Evolutionary conservation across 345 rosid species (phyloP).

Genomic region (Heritiera littoralis): DNA sequence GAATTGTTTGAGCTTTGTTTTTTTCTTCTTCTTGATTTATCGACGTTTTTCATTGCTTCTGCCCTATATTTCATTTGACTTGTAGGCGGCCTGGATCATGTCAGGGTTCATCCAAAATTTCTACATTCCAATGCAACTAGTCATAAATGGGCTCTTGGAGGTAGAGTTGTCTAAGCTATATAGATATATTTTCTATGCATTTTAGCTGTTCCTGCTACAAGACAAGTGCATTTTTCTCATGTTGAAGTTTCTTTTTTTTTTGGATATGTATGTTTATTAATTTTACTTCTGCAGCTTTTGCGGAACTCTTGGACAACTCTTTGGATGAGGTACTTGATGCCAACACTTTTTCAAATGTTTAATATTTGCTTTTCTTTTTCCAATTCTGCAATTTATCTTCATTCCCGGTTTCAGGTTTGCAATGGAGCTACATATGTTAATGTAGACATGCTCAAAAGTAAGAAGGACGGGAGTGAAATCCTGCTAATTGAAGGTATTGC

Average conservation of each 20-base stretch:
- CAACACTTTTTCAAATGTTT: not conserved
- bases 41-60: not conserved
- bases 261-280: not conserved
- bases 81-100: conserved; percentile 83
- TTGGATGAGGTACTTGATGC: conserved; percentile 71
- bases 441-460: conserved; percentile 66
- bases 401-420: conserved; percentile 47
- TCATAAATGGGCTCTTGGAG: conserved; percentile 99
- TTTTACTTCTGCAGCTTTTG: conserved; percentile 63
- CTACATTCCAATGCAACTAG: conserved; percentile 98
- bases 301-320: conserved; percentile 87
- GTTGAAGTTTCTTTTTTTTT: conserved; percentile 9
- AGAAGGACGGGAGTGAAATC: conserved; percentile 68
- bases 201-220: not conserved
- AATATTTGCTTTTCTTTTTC: conserved; percentile 6
- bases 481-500: conserved; percentile 72
- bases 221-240: not conserved
- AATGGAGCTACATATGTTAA: conserved; percentile 81
- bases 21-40: not conserved
- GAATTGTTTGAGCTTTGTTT: not conserved
- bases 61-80: not conserved
- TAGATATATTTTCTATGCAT: conserved; percentile 15
- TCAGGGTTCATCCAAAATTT: conserved; percentile 94
- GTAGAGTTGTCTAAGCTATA: conserved; percentile 34
- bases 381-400: not conserved